Base-by-base conservation (phyloP, 2,329 filamentous ascomycete genomes). In the Ceratocystis huliohia region DNA sequence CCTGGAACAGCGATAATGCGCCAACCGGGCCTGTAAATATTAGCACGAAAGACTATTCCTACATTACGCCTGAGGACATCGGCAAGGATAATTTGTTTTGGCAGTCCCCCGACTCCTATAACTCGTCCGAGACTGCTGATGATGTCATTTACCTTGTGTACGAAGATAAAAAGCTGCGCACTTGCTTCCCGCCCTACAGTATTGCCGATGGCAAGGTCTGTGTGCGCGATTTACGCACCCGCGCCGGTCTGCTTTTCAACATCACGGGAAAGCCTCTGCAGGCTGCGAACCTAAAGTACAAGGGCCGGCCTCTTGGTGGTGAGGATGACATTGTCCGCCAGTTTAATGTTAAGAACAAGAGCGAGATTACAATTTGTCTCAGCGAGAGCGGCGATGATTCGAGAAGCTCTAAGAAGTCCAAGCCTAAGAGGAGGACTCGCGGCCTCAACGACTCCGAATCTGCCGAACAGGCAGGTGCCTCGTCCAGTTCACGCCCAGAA, bases 21-120 rank as follows among this genome's bases (percentile, higher is more conserved):
- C 80, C 62, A 45, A 45, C 22, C 25, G 66, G 61, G 13, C 64
- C 66, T 8, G 45, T 85, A 41, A 81, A 85, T 70, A 85, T 92
- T 68, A 88, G 84, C 71, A 87, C 91, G 70, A 83, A 87, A 44
- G 88, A 92, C 76, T 93, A 86, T 74, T 87, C 84, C 73, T 92
- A 93, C 78, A 91, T 92, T 73, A 91, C 88, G n/a, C 85, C 86
- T 33, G 84, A 89, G 71, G 88, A 92, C 72, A 75, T 91, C 48
- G 80, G 83, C 68, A 75, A 33, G 13, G 61, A 64, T 15, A 45
- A 63, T 78, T 45, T 74, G 74, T 30, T 75, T 73, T 68, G 70
- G 73, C 56, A 20, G 10, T 48, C 56, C 6, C 25, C 33, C 56
- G 45, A 50, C 3, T 41, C 41, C 15, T 30, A 45, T 13, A 61